Conservation (phyloP, 2,329 filamentous ascomycete species). For the Neofusicoccum parvum region DNA sequence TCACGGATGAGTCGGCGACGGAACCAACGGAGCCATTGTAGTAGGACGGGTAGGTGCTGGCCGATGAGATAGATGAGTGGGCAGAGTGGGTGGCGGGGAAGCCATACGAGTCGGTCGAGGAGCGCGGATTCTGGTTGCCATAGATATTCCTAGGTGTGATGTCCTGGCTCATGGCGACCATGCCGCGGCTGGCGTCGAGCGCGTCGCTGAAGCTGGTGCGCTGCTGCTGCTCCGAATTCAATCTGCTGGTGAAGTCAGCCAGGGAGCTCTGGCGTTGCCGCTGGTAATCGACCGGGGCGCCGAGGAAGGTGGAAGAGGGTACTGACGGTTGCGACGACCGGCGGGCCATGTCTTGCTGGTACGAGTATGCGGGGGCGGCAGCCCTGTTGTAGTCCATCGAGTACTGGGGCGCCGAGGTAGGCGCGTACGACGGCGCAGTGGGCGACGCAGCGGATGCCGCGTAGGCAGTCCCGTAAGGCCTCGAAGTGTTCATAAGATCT, state of each 20-base stretch:
- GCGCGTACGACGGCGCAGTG: conserved; percentile 66
- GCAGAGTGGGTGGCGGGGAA: conserved; percentile 84
- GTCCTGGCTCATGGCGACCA: conserved; percentile 95
- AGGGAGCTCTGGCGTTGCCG: conserved; percentile 61
- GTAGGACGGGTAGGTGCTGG: conserved; percentile 77
- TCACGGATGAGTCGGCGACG: conserved; percentile 76
- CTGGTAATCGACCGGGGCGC: conserved; percentile 47
- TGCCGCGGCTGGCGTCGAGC: conserved; percentile 88
- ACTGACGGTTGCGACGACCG: conserved; percentile 87
- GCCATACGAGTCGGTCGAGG: conserved; percentile 83
- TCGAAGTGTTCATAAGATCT: conserved; percentile 73
- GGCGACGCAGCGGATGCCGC: conserved; percentile 67
- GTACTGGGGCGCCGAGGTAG: conserved; percentile 72
- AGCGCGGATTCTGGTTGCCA: conserved; percentile 64
- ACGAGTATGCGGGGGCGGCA: conserved; percentile 58
- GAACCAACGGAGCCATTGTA: conserved; percentile 82
- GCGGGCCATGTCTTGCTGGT: conserved; percentile 59
- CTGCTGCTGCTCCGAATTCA: conserved; percentile 60
- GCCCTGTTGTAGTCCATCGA: conserved; percentile 65
- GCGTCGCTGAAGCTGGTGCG: conserved; percentile 80
- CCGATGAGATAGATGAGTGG: conserved; percentile 86
- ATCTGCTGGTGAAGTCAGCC: conserved; percentile 64
- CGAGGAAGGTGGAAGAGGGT: conserved; percentile 55
- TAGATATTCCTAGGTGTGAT: conserved; percentile 87
- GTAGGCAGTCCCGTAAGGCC: conserved; percentile 70